A percentile compares a stretch with the other conserved stretches of the same genome.
phyloP scores from a whole-genome alignment of 2,329 filamentous ascomycete species.

The Neocatenulostroma microsporum region DNA sequence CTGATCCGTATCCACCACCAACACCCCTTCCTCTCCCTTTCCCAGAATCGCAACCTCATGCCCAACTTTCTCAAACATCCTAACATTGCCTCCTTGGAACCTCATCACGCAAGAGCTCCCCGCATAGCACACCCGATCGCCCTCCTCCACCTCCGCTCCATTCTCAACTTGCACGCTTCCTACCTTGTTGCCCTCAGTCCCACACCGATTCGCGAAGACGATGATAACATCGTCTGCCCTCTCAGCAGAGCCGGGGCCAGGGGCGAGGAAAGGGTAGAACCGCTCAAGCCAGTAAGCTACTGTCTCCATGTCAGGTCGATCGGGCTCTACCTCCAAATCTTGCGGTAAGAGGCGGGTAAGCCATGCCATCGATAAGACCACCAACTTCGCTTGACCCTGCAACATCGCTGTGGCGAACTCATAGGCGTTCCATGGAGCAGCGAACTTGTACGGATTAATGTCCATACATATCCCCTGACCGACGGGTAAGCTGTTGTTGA shows the following conservation, averaged over 20 bases:
- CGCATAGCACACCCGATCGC: slow-evolving; percentile 52
- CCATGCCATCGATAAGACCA: slow-evolving; percentile 73
- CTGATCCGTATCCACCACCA: slow-evolving; percentile 57
- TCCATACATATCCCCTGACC: slow-evolving; percentile 49
- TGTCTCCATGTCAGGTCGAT: slow-evolving; percentile 61
- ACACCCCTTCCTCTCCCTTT: slow-evolving; percentile 59
- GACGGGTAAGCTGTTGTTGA: too few species aligned
- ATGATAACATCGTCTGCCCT: slow-evolving; percentile 54
- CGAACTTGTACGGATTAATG: slow-evolving; percentile 57
- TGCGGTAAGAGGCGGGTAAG: slow-evolving; percentile 50
- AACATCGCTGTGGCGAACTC: slow-evolving; percentile 54
- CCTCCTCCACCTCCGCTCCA: slow-evolving; percentile 22
- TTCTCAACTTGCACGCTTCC: slow-evolving; percentile 21
- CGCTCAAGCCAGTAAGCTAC: slow-evolving; percentile 68
- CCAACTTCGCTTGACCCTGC: slow-evolving; percentile 49
- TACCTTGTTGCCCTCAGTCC: slow-evolving; percentile 44
- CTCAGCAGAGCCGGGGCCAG: slow-evolving; percentile 23
- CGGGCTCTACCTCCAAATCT: slow-evolving; percentile 40
- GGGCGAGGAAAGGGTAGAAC: slow-evolving; percentile 54
- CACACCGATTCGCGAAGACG: slow-evolving; percentile 63
- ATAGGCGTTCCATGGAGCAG: slow-evolving; percentile 50
- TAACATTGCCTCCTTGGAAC: slow-evolving; percentile 57
- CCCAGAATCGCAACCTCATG: slow-evolving; percentile 48
- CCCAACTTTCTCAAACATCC: slow-evolving; percentile 49
- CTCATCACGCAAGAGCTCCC: slow-evolving; percentile 66